phyloP scores from a whole-genome alignment of 768 basidiomycete species.

The Boletus sp. region DNA sequence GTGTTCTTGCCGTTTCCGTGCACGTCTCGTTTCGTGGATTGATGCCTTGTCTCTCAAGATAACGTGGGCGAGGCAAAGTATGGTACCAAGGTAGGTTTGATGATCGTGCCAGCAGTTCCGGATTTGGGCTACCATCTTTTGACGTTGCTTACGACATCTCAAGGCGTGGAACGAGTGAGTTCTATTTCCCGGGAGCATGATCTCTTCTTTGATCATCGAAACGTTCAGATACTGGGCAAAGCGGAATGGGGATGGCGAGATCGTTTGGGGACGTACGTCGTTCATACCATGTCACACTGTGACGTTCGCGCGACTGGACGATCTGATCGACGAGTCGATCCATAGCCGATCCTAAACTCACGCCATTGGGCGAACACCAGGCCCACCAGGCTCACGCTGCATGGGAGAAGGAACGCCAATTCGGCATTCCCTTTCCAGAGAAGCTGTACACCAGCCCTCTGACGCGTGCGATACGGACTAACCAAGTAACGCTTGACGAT shows the following conservation, averaged over 20 bases:
- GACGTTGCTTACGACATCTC: background rate
- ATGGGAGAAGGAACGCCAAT: slow-evolving; percentile 14
- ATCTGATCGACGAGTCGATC: background rate
- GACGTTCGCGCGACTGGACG: background rate
- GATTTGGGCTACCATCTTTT: background rate
- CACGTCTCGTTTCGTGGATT: background rate
- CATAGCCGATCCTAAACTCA: slow-evolving; percentile 50
- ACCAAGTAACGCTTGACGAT: slow-evolving; percentile 49
- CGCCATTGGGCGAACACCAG: slow-evolving; percentile 54
- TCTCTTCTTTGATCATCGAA: background rate
- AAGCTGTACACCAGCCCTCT: slow-evolving; percentile 45
- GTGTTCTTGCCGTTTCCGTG: background rate
- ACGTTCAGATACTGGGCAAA: slow-evolving; percentile 57
- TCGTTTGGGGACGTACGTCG: slow-evolving; percentile 72
- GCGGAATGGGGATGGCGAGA: slow-evolving; percentile 59
- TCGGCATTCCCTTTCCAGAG: slow-evolving; percentile 19
- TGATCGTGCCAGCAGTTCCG: background rate
- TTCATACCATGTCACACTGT: background rate
- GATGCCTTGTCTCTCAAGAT: slow-evolving; percentile 39
- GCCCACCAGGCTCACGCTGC: slow-evolving; percentile 35
- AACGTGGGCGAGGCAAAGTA: slow-evolving; percentile 70
- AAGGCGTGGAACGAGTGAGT: slow-evolving; percentile 61
- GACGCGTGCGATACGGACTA: slow-evolving; percentile 58
- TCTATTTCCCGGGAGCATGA: background rate
- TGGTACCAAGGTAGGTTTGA: slow-evolving; percentile 41